phyloP scores from a whole-genome alignment of 129 eudicot genomes.

The Flaveria ramosissima region DNA sequence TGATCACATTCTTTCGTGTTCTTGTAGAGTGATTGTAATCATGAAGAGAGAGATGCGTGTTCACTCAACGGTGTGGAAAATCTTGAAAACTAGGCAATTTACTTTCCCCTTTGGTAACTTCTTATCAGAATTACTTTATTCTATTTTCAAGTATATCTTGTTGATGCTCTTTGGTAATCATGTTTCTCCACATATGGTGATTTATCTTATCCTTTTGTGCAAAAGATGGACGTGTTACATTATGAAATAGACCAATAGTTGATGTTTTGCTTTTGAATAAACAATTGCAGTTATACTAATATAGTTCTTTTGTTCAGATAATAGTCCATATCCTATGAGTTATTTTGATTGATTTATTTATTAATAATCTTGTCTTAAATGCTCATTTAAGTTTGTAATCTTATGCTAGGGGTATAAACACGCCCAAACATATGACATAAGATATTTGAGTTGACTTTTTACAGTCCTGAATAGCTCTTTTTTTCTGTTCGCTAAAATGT shows the following conservation, averaged over 20 bases:
- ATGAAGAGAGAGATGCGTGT: background rate
- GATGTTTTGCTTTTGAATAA: background rate
- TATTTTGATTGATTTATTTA: background rate
- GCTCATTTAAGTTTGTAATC: background rate
- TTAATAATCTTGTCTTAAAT: background rate
- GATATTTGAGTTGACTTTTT: background rate
- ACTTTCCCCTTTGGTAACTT: background rate
- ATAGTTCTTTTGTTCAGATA: background rate
- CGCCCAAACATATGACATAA: background rate
- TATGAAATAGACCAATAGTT: background rate
- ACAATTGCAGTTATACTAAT: background rate
- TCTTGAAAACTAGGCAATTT: background rate
- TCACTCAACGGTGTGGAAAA: background rate
- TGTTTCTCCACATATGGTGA: background rate
- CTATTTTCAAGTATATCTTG: background rate
- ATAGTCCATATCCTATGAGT: background rate
- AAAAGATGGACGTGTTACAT: background rate
- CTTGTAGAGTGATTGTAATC: background rate
- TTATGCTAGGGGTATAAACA: background rate
- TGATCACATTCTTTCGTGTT: background rate
- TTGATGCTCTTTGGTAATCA: background rate
- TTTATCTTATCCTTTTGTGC: slow-evolving; percentile 2
- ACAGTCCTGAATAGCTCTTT: background rate
- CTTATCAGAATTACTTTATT: background rate
- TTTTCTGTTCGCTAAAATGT: background rate